A percentile compares a stretch with the other conserved stretches of the same genome.
Evolutionary conservation across 2,329 filamentous ascomycete genomes (phyloP).

Genomic region (Colletotrichum simmondsii): DNA sequence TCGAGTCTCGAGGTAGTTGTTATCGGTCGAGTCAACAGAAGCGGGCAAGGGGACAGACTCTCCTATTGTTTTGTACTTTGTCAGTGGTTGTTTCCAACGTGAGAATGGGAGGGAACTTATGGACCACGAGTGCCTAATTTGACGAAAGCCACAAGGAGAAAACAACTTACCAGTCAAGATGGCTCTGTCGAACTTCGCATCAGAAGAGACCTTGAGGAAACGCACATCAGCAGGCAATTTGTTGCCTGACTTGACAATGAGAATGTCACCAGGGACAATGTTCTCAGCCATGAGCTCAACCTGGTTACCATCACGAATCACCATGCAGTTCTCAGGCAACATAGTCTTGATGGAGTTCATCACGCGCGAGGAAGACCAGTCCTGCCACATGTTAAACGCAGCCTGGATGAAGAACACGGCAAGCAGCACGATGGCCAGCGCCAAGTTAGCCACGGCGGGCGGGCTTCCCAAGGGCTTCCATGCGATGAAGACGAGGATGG

Average conservation of each 20-base stretch:
- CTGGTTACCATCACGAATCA: conserved; percentile 69
- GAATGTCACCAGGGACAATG: conserved; percentile 78
- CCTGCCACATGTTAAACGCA: conserved; percentile 76
- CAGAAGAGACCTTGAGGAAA: conserved; percentile 74
- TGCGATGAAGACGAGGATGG: conserved; percentile 79
- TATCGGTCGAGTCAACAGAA: conserved; percentile 73
- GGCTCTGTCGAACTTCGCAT: conserved; percentile 78
- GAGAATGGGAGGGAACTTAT: too few relatives aligned
- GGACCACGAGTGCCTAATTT: not conserved
- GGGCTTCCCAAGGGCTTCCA: conserved; percentile 81
- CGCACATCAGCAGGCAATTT: conserved; percentile 80
- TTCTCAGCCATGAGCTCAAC: conserved; percentile 63
- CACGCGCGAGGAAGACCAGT: conserved; percentile 80
- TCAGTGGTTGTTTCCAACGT: not conserved
- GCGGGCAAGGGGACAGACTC: conserved; percentile 74
- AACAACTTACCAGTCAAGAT: conserved; percentile 70
- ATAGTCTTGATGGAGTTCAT: conserved; percentile 85
- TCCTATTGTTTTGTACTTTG: conserved; percentile 48
- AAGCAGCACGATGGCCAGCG: conserved; percentile 77
- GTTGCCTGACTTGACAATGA: conserved; percentile 76
- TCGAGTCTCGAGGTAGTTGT: conserved; percentile 81
- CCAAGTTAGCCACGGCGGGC: conserved; percentile 75
- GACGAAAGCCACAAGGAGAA: not conserved
- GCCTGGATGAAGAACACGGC: conserved; percentile 78
- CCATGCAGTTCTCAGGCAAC: conserved; percentile 78